Percentiles rank a stretch among this genome's conserved stretches.
Conservation (phyloP, 192 early-diverging fungal species). For the Podila verticillata region DNA sequence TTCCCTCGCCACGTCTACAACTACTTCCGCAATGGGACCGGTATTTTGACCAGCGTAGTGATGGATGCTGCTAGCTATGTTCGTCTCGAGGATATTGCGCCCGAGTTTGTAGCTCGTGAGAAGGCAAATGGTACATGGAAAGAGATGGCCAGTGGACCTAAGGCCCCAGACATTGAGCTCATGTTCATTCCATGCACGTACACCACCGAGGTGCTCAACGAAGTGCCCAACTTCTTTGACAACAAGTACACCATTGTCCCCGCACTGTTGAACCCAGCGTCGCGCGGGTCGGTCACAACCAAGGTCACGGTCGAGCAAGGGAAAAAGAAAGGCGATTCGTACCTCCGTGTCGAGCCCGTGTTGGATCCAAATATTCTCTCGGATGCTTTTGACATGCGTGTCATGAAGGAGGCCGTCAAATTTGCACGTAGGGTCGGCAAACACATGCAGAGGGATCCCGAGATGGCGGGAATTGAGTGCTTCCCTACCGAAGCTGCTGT, state of each 20-base stretch:
- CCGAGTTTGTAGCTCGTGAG: conserved; percentile 26
- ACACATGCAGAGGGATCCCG: conserved; percentile 11
- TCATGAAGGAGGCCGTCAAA: conserved; percentile 5
- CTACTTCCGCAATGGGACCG: conserved; percentile 12
- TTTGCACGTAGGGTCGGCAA: conserved; percentile 8
- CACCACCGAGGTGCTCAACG: not conserved
- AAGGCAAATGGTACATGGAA: conserved; percentile 22
- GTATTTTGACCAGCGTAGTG: conserved; percentile 1
- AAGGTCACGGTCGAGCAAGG: not conserved
- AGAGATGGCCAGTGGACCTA: conserved; percentile 23
- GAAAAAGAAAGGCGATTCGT: not conserved
- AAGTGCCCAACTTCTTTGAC: not conserved
- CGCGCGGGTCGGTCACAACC: not conserved
- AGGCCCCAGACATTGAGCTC: conserved; percentile 23
- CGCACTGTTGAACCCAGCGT: conserved; percentile 14
- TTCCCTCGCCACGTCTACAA: not conserved
- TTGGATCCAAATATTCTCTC: conserved; percentile 15
- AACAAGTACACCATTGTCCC: conserved; percentile 12
- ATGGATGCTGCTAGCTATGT: conserved; percentile 17
- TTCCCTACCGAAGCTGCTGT: conserved; percentile 9
- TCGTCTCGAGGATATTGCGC: conserved; percentile 20
- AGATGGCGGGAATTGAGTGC: conserved; percentile 6
- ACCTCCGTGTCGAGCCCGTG: conserved; percentile 6
- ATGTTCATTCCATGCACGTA: conserved; percentile 6
- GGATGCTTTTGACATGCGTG: conserved; percentile 18